phyloP scores from a whole-genome alignment of 495 filamentous ascomycete species.

The Aspergillus diversus region DNA sequence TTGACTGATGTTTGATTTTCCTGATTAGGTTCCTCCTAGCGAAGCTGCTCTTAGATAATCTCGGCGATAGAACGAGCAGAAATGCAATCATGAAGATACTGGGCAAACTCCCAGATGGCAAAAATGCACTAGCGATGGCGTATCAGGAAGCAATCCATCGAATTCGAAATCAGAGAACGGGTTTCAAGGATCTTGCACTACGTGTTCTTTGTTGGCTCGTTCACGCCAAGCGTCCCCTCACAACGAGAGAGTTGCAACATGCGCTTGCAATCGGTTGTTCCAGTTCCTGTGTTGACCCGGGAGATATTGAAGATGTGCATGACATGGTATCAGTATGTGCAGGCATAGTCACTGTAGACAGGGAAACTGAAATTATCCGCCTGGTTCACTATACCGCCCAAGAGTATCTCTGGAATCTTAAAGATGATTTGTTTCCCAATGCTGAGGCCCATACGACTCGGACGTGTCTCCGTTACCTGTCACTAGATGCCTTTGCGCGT shows the following conservation, averaged over 20 bases:
- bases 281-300: conserved; percentile 36
- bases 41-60: conserved; percentile 49
- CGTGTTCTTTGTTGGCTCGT: conserved; percentile 52
- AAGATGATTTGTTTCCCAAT: conserved; percentile 20
- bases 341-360: conserved; percentile 55
- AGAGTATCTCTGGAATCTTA: conserved; percentile 43
- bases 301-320: conserved; percentile 40
- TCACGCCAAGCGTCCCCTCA: conserved; percentile 42
- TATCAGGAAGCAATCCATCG: conserved; percentile 51
- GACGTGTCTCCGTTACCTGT: conserved; percentile 20
- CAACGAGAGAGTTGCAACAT: conserved; percentile 46
- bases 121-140: conserved; percentile 23
- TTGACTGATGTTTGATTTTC: too few relatives aligned
- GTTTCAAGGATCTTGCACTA: conserved; percentile 35
- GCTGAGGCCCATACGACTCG: conserved; percentile 17
- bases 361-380: conserved; percentile 48
- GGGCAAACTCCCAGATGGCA: conserved; percentile 29
- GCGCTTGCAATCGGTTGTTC: conserved; percentile 46
- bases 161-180: conserved; percentile 41
- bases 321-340: conserved; percentile 52
- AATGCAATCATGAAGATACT: conserved; percentile 39
- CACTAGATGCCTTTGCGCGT: not conserved
- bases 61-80: conserved; percentile 34
- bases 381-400: conserved; percentile 60
- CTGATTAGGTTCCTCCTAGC: conserved; percentile 56